Percentiles rank a stretch among this genome's conserved stretches.
phyloP scores from a whole-genome alignment of 768 basidiomycete genomes.

The Phallus indusiatus region DNA sequence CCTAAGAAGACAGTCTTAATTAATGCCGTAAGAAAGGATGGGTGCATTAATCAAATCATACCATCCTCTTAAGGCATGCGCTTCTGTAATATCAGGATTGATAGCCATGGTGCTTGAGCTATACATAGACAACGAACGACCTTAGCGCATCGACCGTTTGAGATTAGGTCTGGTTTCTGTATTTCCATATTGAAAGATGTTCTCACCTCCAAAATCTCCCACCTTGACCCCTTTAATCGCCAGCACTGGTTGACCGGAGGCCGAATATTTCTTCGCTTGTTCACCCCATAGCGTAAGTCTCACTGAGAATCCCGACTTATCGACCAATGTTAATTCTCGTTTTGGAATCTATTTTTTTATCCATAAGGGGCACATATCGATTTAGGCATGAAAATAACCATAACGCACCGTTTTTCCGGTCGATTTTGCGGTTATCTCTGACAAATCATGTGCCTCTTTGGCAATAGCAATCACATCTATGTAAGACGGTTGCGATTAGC shows the following conservation, averaged over 20 bases:
- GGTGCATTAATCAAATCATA: constrained; percentile 15
- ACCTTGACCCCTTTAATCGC: constrained; percentile 94
- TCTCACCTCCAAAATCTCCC: constrained; percentile 76
- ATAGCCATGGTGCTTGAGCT: constrained; percentile 73
- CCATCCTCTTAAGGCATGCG: constrained; percentile 85
- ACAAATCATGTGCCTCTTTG: constrained; percentile 61
- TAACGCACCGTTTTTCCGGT: constrained; percentile 52
- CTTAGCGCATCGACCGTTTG: constrained; percentile 25
- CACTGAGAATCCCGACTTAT: constrained; percentile 67
- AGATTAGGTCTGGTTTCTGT: background rate
- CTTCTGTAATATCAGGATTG: constrained; percentile 88
- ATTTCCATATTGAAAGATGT: background rate
- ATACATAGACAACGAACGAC: constrained; percentile 77
- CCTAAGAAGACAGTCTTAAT: constrained; percentile 18
- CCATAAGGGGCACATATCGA: background rate
- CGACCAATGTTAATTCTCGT: constrained; percentile 83
- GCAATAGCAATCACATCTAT: constrained; percentile 84
- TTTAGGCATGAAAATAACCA: background rate
- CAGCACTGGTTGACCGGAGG: constrained; percentile 56
- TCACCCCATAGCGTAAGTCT: constrained; percentile 94
- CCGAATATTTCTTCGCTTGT: constrained; percentile 75
- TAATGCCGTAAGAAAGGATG: background rate
- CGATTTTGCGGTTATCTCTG: constrained; percentile 67
- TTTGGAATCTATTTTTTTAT: constrained; percentile 55
- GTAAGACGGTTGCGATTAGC: background rate